These are phyloP conservation scores for Penicillium expansum DNA, from an alignment of 2,329 filamentous ascomycete genomes.

Conservation along the genomic window DNA sequence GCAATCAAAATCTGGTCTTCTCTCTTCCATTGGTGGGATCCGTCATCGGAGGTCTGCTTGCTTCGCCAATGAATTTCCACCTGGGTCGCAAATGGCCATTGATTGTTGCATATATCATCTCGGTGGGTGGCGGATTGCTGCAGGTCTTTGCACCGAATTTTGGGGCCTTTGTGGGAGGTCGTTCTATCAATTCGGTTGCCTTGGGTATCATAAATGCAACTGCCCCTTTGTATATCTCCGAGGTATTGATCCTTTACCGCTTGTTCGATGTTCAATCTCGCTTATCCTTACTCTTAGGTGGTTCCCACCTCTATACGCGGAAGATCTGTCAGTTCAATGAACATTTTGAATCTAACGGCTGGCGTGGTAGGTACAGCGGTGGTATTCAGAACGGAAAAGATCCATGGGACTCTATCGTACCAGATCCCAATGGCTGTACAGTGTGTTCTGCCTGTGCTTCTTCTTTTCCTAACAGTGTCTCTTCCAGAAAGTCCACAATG, in stretches of 20 bases:
- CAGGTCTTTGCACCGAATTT: conserved; percentile 39
- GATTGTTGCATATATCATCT: conserved; percentile 33
- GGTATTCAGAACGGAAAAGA: conserved; percentile 32
- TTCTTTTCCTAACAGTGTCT: conserved; percentile 30
- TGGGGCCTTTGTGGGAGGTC: conserved; percentile 34
- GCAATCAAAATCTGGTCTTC: conserved; percentile 37
- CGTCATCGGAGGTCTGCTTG: conserved; percentile 32
- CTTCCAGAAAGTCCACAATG: conserved; percentile 38
- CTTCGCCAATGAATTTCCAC: conserved; percentile 34
- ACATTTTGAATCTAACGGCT: conserved; percentile 32
- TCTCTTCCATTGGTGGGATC: conserved; percentile 38
- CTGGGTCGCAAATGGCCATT: conserved; percentile 38
- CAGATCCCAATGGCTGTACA: conserved; percentile 40
- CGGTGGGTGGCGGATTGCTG: conserved; percentile 34
- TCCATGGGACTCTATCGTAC: conserved; percentile 29
- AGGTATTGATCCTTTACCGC: conserved; percentile 16
- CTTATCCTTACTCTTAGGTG: conserved; percentile 17
- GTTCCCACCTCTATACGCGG: conserved; percentile 35
- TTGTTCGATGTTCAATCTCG: background rate
- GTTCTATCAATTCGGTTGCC: conserved; percentile 33
- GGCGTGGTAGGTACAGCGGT: conserved; percentile 35
- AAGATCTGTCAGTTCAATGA: conserved; percentile 31
- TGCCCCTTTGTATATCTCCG: conserved; percentile 38
- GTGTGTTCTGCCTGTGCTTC: conserved; percentile 31
- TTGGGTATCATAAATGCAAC: conserved; percentile 36